phyloP scores from a whole-genome alignment of 2,329 filamentous ascomycete species.

The Penicillium freii region DNA sequence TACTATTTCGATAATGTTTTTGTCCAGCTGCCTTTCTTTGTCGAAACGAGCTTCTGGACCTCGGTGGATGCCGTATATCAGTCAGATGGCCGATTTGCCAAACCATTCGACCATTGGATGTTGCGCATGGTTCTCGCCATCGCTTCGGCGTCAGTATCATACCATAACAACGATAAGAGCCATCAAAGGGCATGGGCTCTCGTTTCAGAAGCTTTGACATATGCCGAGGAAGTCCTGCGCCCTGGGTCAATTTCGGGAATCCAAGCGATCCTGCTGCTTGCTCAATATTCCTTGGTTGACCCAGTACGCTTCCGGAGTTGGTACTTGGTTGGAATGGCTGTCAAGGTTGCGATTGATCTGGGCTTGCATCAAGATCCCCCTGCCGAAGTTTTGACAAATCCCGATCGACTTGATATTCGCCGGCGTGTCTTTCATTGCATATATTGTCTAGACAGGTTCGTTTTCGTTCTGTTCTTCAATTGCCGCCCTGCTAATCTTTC shows the following conservation, averaged over 20 bases:
- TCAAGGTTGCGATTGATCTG: slow-evolving; percentile 80
- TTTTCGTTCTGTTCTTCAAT: background rate
- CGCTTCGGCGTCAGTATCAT: slow-evolving; percentile 70
- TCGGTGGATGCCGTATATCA: slow-evolving; percentile 81
- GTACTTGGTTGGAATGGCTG: slow-evolving; percentile 88
- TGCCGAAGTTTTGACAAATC: slow-evolving; percentile 64
- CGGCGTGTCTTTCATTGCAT: slow-evolving; percentile 86
- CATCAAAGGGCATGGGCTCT: slow-evolving; percentile 61
- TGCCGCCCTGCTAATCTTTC: slow-evolving; percentile 10
- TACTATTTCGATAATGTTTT: slow-evolving; percentile 84
- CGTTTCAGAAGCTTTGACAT: slow-evolving; percentile 65
- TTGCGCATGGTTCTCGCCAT: slow-evolving; percentile 89
- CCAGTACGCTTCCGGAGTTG: slow-evolving; percentile 90
- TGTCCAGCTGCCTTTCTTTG: slow-evolving; percentile 76
- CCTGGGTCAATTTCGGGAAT: slow-evolving; percentile 84
- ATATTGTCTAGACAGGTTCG: slow-evolving; percentile 81
- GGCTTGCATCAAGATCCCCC: slow-evolving; percentile 92
- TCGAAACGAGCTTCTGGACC: slow-evolving; percentile 73
- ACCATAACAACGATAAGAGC: slow-evolving; percentile 61
- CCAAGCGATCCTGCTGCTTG: slow-evolving; percentile 80
- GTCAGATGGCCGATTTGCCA: slow-evolving; percentile 61
- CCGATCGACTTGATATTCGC: slow-evolving; percentile 69
- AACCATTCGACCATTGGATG: slow-evolving; percentile 74
- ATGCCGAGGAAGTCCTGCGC: slow-evolving; percentile 78
- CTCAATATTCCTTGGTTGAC: slow-evolving; percentile 86